Conservation (phyloP, 768 basidiomycete genomes). For the Tricholoma bakamatsutake region DNA sequence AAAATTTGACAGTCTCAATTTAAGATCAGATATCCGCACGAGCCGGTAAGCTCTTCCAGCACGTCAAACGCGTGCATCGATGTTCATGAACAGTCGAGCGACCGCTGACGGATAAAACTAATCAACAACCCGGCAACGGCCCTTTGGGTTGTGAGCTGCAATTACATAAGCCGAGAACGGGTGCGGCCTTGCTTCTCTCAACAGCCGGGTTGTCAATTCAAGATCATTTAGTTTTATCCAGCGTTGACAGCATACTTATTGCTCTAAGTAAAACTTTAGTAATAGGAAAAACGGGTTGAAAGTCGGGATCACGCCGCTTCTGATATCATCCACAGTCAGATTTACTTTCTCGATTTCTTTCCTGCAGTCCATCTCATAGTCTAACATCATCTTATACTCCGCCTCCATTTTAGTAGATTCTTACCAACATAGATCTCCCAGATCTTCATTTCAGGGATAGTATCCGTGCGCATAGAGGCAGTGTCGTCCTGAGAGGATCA, state of each 20-base stretch:
- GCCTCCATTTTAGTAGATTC: not conserved
- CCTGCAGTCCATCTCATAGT: not conserved
- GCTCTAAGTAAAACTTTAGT: not conserved
- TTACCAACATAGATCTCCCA: not conserved
- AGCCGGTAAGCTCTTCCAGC: too few species aligned
- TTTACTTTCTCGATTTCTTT: not conserved
- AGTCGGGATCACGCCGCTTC: not conserved
- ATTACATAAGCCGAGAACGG: too few species aligned
- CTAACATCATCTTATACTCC: not conserved
- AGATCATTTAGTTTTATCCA: too few species aligned
- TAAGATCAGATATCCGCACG: too few species aligned
- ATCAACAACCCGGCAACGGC: too few species aligned
- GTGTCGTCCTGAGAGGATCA: conserved; percentile 19
- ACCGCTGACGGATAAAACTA: too few species aligned
- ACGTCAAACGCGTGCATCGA: not conserved
- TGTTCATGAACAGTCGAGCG: not conserved
- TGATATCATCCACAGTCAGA: not conserved
- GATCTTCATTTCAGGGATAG: conserved; percentile 14
- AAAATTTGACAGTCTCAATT: too few species aligned
- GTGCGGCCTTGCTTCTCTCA: too few species aligned
- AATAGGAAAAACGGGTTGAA: not conserved
- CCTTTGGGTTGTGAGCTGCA: too few species aligned
- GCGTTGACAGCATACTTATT: not conserved
- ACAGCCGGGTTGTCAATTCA: too few species aligned
- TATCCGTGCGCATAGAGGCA: conserved; percentile 20